Percentiles rank a stretch among this genome's conserved stretches.
phyloP scores from a whole-genome alignment of 2,329 filamentous ascomycete genomes.

The Botryotinia narcissicola region DNA sequence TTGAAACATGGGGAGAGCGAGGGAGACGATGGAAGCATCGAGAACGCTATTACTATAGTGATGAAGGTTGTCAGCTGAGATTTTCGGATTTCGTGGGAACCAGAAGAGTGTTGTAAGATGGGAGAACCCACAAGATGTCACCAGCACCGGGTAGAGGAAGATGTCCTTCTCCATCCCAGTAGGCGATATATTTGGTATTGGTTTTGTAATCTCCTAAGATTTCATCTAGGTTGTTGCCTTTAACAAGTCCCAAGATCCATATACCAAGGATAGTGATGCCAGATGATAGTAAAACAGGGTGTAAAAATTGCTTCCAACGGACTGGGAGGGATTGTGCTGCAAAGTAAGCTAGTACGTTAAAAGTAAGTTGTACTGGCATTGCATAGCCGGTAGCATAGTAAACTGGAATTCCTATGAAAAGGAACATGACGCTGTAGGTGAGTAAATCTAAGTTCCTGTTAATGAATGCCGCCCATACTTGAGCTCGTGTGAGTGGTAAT shows the following conservation, averaged over 20 bases:
- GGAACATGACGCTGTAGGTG: conserved; percentile 46
- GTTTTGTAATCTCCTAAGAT: conserved; percentile 51
- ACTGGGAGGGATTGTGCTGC: conserved; percentile 49
- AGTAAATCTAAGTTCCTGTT: conserved; percentile 47
- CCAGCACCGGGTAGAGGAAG: conserved; percentile 50
- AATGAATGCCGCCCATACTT: conserved; percentile 50
- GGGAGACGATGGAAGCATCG: conserved; percentile 57
- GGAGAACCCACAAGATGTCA: conserved; percentile 47
- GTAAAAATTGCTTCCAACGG: conserved; percentile 51
- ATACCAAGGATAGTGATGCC: conserved; percentile 51
- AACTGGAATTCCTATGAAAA: conserved; percentile 53
- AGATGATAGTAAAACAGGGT: conserved; percentile 57
- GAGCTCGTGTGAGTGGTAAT: conserved; percentile 46
- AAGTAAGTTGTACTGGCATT: conserved; percentile 44
- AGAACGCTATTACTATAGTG: conserved; percentile 44
- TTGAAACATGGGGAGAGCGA: conserved; percentile 60
- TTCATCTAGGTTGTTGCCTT: conserved; percentile 42
- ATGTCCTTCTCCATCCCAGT: conserved; percentile 45
- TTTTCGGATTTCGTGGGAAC: not conserved
- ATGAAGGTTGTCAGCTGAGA: not conserved
- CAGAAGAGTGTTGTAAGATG: not conserved
- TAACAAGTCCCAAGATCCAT: conserved; percentile 51
- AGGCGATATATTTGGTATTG: conserved; percentile 50
- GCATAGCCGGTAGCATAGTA: conserved; percentile 54
- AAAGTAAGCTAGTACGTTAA: conserved; percentile 54